Evolutionary conservation across 106 monocot genomes (phyloP), one percentile per base, ranked within the genome.

Genomic region (Acorus calamus): DNA sequence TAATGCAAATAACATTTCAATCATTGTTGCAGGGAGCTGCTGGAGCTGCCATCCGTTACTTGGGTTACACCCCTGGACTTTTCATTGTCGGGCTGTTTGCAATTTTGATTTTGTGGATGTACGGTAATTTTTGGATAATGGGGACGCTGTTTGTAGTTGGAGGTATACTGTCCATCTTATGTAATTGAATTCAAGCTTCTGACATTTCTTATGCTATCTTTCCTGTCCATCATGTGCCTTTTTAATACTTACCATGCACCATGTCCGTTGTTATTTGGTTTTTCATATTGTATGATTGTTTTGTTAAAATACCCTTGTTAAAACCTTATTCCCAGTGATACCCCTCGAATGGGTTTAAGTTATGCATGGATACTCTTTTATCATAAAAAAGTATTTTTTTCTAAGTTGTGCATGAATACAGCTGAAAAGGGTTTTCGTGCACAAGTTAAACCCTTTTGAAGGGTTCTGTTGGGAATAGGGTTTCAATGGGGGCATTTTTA

Each of bases 71-170:
- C 7, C 73, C 85, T 65, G 96, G 87, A 3, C 69, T 87, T 64
- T 84, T 92, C 69, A 81, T 98, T 63, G 69, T 85, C 56, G 96
- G 84, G 7, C 53, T 79, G 14, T 87, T 85, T 81, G 96, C 82
- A 52, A 83, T 98, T 74, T 74, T 88, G 69, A 57, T 80, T 55
- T 74, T 98, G 84, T 98, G 96, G 96, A 85, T 79, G 56, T 83
- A 78, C 75, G 87, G 91, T 14, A 78, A 84, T 57, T 75, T 91
- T n/a, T 98, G 91, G 91, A 73, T 83, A 14, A 71, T 80, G 47
- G 85, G 82, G 66, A 61, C 85, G 69, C 69, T 91, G 4, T 50
- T 98, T 56, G 56, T 88, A 64, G 76, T 81, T 79, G 87, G 80
- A 91, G 92, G 96, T 98, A 75, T 74, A 66, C 44, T 46, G 28